Conservation (phyloP, 2,329 filamentous ascomycete genomes). For the Blastomyces emzantsi region DNA sequence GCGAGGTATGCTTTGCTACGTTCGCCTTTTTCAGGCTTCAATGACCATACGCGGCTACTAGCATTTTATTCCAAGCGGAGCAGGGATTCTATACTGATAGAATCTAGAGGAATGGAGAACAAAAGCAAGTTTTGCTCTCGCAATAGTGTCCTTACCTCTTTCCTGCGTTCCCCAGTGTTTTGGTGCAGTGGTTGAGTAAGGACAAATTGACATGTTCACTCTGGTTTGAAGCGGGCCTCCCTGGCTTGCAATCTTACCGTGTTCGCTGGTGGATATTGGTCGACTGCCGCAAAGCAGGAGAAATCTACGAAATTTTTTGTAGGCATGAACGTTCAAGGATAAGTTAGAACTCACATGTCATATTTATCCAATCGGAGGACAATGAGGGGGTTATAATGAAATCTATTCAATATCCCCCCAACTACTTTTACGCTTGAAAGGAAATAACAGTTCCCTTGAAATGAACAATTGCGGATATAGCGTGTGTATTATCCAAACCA, state of each 20-base stretch:
- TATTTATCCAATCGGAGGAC: too few species aligned
- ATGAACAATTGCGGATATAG: not conserved
- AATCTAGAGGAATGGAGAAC: constrained; percentile 13
- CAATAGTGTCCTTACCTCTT: constrained; percentile 11
- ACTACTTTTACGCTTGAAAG: too few species aligned
- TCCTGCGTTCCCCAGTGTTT: constrained; percentile 15
- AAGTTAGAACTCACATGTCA: constrained; percentile 13
- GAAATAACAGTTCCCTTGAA: not conserved
- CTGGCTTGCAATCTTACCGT: constrained; percentile 10
- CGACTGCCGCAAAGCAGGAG: not conserved
- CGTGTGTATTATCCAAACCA: not conserved
- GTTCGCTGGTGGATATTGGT: constrained; percentile 12
- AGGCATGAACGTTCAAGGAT: constrained; percentile 12
- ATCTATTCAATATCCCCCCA: too few species aligned
- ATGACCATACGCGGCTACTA: not conserved
- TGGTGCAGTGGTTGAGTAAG: constrained; percentile 11
- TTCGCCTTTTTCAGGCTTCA: not conserved
- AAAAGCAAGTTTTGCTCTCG: constrained; percentile 13
- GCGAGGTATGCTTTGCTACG: not conserved
- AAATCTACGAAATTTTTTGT: not conserved
- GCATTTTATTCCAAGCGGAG: constrained; percentile 11
- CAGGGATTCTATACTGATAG: not conserved
- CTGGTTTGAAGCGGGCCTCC: not conserved
- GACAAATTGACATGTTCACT: not conserved
- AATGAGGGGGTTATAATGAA: too few species aligned